Conservation (phyloP, 75 land plant genomes). For the Pinus tabuliformis region DNA sequence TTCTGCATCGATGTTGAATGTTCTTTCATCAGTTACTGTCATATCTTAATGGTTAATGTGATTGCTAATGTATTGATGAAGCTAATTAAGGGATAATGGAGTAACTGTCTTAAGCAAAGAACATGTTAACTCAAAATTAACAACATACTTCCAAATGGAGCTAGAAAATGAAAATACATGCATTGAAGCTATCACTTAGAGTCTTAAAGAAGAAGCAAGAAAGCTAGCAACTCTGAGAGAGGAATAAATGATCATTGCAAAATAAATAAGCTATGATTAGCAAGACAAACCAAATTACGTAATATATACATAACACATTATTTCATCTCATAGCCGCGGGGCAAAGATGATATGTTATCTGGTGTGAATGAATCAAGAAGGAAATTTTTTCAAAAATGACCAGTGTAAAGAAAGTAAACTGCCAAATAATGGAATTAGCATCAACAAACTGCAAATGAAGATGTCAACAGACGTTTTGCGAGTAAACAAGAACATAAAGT, state of each 20-base stretch:
- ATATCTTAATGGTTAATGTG: too few species aligned
- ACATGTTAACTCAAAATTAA: too few species aligned
- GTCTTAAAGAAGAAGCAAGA: neutral
- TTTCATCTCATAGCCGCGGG: neutral
- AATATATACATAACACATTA: neutral
- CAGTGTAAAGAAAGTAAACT: neutral
- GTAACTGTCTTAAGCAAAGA: too few species aligned
- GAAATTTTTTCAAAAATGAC: neutral
- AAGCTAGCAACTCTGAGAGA: neutral
- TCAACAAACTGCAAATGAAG: neutral
- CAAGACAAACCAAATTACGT: neutral
- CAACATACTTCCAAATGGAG: neutral
- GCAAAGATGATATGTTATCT: neutral
- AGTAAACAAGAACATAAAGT: neutral
- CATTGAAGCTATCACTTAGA: neutral
- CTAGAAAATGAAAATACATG: conserved; percentile 5
- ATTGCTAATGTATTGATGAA: too few species aligned
- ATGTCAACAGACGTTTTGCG: neutral
- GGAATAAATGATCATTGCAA: neutral
- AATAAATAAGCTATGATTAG: neutral
- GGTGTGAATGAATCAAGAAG: neutral
- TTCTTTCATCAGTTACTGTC: too few species aligned
- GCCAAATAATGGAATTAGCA: neutral
- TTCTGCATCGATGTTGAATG: too few species aligned
- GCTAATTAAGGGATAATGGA: too few species aligned